A percentile compares a stretch with the other conserved stretches of the same genome.
These are phyloP conservation scores for Aspergillus luchuensis DNA, from an alignment of 2,329 filamentous ascomycete species.

Conservation along the genomic window DNA sequence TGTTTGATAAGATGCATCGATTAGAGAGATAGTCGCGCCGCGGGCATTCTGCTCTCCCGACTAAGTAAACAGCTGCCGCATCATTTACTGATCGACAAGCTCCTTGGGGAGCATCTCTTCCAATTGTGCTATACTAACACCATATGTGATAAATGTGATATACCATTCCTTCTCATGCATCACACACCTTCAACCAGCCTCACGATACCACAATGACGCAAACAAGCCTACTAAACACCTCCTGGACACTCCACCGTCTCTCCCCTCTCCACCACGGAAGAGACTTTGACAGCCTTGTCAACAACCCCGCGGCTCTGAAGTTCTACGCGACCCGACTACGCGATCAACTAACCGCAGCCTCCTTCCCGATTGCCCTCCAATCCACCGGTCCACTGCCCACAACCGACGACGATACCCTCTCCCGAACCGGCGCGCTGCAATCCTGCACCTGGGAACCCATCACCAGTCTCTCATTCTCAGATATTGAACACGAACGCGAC, in stretches of 20 bases:
- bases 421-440: constrained; percentile 50
- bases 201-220: constrained; percentile 27
- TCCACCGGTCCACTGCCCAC: constrained; percentile 26
- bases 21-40: neutral
- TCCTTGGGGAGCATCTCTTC: neutral
- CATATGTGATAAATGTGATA: constrained; percentile 16
- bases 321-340: constrained; percentile 52
- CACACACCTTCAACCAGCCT: neutral
- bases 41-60: neutral
- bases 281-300: constrained; percentile 37
- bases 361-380: constrained; percentile 50
- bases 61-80: neutral
- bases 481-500: neutral
- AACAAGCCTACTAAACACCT: constrained; percentile 51
- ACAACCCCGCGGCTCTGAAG: constrained; percentile 40
- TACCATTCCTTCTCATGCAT: too few species aligned
- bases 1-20: neutral
- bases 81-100: neutral
- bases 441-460: constrained; percentile 49
- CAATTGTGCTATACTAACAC: neutral
- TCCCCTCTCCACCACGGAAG: constrained; percentile 56
- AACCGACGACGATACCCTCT: constrained; percentile 42
- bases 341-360: constrained; percentile 51
- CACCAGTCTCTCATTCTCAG: constrained; percentile 34
- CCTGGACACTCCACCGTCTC: constrained; percentile 56